Base-by-base conservation (phyloP, 371 early-diverging fungal genomes). In the Mortierella sp. region DNA sequence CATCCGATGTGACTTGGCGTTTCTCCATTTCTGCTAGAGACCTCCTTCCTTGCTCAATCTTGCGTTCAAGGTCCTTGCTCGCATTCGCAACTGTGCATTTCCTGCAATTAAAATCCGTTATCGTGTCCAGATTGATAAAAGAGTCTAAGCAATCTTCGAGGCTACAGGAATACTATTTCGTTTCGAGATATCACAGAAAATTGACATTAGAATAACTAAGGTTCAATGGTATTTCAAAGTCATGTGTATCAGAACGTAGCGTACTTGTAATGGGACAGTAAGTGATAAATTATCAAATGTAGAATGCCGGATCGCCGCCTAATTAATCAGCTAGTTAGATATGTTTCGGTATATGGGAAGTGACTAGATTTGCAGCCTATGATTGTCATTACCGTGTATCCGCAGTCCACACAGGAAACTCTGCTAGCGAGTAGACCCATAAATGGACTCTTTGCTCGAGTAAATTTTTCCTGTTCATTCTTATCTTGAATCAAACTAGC, bases 241-340 rank as follows among this genome's bases (percentile, higher is more conserved):
- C 16, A n/a, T 5, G 28, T 24, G 15, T 47, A 22, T 28, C 11
- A 57, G 22, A 55, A 55, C 32, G 11, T 45, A 24, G 40, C 76
- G 57, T 84, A 89, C 91, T 67, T 84, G 87, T 22, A 83, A 70
- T 22, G 94, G 94, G 28, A 93, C 85, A 9, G 86, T 88, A 40
- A 93, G 83, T 19, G 93, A 91, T 10, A 93, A 83, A 64, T 92
- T 92, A 70, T 92, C 93, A 69, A 93, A 92, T 6, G 92, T 87
- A 55, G 90, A 93, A 58, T 93, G 93, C 6, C 87, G 83, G 24
- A 88, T 86, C 0, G 88, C 88, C 6, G 87, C 86, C 85, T 85
- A 69, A 24, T 43, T 36, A 67, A 38, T 9, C 3, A 57, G 1
- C 38, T 21, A 10, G 55, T 55, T 28, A 55, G 24, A 55, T 55